Evolutionary conservation across 1,284 basidiomycete genomes (phyloP).

Genomic region (Psilocybe mexicana): DNA sequence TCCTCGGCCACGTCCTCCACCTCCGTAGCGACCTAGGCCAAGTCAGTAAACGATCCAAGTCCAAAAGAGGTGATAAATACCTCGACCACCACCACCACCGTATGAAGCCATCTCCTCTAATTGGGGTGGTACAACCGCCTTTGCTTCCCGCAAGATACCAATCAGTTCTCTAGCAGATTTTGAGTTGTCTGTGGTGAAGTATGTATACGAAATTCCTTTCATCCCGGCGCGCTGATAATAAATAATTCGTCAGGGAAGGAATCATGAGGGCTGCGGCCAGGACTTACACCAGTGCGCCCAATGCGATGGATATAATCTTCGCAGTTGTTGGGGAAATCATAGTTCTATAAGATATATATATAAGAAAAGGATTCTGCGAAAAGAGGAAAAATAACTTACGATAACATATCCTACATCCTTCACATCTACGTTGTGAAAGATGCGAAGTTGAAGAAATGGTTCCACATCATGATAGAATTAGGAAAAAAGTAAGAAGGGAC

Average conservation of each 20-base stretch:
- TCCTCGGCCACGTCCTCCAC: conserved; percentile 49
- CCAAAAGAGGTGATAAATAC: conserved; percentile 39
- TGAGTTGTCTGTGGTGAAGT: conserved; percentile 94
- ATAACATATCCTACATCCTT: conserved; percentile 95
- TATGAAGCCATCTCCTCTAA: conserved; percentile 93
- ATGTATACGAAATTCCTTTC: conserved; percentile 92
- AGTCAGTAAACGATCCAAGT: conserved; percentile 8
- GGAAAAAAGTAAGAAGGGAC: conserved; percentile 29
- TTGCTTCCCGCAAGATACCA: conserved; percentile 87
- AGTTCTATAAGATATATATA: conserved; percentile 61
- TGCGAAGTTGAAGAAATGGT: conserved; percentile 26
- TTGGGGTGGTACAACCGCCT: conserved; percentile 85
- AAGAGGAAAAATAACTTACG: conserved; percentile 50
- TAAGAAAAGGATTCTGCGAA: conserved; percentile 5
- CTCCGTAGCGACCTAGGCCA: conserved; percentile 58
- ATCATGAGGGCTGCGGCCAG: background rate
- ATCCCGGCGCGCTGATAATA: conserved; percentile 75
- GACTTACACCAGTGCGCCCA: conserved; percentile 80
- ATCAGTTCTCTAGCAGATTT: conserved; percentile 93
- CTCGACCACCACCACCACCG: conserved; percentile 71
- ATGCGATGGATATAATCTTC: conserved; percentile 96
- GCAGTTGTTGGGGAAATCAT: conserved; percentile 96
- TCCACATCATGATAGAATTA: conserved; percentile 29
- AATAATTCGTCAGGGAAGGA: conserved; percentile 16
- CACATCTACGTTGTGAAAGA: conserved; percentile 69